Percentiles rank a stretch among this genome's conserved stretches.
Conservation (phyloP, 805 yeast genomes). For the Candida nonsorbophila region DNA sequence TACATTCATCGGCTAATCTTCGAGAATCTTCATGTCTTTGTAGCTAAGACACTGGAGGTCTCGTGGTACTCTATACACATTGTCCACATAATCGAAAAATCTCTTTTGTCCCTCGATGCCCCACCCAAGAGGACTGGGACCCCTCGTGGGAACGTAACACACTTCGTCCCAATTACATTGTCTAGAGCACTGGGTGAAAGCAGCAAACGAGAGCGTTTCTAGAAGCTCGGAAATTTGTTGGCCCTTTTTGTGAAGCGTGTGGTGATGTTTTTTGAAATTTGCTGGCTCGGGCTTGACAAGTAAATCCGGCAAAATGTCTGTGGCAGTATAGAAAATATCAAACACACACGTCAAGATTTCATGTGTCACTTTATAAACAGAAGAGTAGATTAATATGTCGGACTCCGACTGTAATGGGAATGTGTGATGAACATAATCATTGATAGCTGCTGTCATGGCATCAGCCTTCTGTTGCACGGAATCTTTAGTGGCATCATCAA, state of each 20-base stretch:
- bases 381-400: conserved; percentile 47
- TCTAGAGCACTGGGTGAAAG: conserved; percentile 35
- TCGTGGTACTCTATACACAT: conserved; percentile 7
- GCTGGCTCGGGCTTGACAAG: conserved; percentile 7
- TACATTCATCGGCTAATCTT: no score
- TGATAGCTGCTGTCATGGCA: conserved; percentile 33
- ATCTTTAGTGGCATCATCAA: conserved; percentile 13
- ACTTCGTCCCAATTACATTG: conserved; percentile 43
- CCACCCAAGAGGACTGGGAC: conserved; percentile 54
- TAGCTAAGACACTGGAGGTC: conserved; percentile 13
- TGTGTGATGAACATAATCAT: conserved; percentile 44
- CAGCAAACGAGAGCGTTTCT: conserved; percentile 29
- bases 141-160: conserved; percentile 58
- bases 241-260: conserved; percentile 3
- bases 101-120: conserved; percentile 9
- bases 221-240: conserved; percentile 12
- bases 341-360: conserved; percentile 32
- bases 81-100: conserved; percentile 10
- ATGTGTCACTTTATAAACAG: conserved; percentile 35
- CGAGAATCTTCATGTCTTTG: no score
- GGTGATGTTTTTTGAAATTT: not conserved
- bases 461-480: conserved; percentile 8
- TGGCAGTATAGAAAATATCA: conserved; percentile 26
- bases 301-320: conserved; percentile 14
- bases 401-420: conserved; percentile 29